Evolutionary conservation across 1,284 basidiomycete genomes (phyloP), one percentile per base, ranked within the genome.

Genomic region (Tylopilus sp.): DNA sequence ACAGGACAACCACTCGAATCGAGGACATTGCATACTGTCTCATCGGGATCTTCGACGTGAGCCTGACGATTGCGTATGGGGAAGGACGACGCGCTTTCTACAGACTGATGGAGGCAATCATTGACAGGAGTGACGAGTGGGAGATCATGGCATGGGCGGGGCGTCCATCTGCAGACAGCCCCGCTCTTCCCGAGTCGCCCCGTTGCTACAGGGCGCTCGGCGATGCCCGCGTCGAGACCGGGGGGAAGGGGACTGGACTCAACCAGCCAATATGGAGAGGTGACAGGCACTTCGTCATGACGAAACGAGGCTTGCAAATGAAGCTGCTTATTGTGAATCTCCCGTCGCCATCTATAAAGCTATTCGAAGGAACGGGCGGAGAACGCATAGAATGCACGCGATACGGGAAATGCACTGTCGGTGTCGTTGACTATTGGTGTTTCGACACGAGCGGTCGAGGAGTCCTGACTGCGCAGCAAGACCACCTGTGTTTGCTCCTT

Each of bases 141-240:
- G 74, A 79, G 33, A 78, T 77, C 44, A 77, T 79, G 68, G 77
- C 74, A 2, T 78, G 77, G 76, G 72, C 70, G 29, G 75, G 77
- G 8, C 57, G 56, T 13, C 58, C 68, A 49, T 77, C 77, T 9
- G 60, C 68, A 29, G 75, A 79, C 26, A 79, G 77, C 52, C 58
- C 70, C 5, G 75, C 75, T 1, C 65, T 79, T 10, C 76, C 76
- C 7, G 75, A 76, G 39, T 78, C 76, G 15, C 72, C 75, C 47
- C 67, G 70, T 41, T 71, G 76, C 33, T 76, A 76, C 67, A 75
- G 24, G 58, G 13, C 69, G 4, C 72, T 76, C 22, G 54, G 66
- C 4, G 54, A 64, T 36, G 36, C 65, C 9, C 47, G 36, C 16
- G 8, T 54, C 13, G 26, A 26, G 13, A 26, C 32, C 6, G 41